phyloP scores from a whole-genome alignment of 345 rosid genomes.

The Boechera retrofracta region DNA sequence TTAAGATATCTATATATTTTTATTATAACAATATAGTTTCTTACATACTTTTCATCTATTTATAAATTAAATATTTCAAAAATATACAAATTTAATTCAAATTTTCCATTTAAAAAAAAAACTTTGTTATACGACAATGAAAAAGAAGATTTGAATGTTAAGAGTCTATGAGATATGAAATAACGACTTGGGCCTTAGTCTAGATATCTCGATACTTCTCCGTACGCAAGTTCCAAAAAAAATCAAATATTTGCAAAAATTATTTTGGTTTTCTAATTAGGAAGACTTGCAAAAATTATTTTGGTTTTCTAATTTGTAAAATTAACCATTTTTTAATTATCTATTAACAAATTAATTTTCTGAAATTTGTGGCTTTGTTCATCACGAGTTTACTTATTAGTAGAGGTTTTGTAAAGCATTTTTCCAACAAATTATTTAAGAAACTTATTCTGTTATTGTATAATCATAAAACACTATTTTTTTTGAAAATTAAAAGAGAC shows the following conservation, averaged over 20 bases:
- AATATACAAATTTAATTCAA: too few relatives aligned
- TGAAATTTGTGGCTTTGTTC: background rate
- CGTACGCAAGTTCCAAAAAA: background rate
- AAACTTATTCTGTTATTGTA: background rate
- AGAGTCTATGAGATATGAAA: background rate
- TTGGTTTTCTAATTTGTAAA: background rate
- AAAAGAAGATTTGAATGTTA: background rate
- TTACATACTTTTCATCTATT: too few relatives aligned
- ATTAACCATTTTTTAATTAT: background rate
- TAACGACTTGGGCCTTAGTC: slow-evolving; percentile 35
- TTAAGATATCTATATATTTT: too few relatives aligned
- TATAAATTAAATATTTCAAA: too few relatives aligned
- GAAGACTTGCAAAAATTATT: too few relatives aligned
- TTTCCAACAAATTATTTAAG: background rate
- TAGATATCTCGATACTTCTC: background rate
- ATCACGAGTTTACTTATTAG: background rate
- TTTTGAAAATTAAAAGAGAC: background rate
- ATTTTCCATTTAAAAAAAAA: too few relatives aligned
- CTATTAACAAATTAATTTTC: background rate
- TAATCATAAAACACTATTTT: background rate
- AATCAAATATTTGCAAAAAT: background rate
- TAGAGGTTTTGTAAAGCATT: background rate
- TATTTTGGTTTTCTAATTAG: too few relatives aligned
- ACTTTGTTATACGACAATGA: too few relatives aligned
- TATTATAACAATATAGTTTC: too few relatives aligned